These are phyloP conservation scores for Infundibulicybe gibba DNA, from an alignment of 768 basidiomycete species.

Conservation along the genomic window DNA sequence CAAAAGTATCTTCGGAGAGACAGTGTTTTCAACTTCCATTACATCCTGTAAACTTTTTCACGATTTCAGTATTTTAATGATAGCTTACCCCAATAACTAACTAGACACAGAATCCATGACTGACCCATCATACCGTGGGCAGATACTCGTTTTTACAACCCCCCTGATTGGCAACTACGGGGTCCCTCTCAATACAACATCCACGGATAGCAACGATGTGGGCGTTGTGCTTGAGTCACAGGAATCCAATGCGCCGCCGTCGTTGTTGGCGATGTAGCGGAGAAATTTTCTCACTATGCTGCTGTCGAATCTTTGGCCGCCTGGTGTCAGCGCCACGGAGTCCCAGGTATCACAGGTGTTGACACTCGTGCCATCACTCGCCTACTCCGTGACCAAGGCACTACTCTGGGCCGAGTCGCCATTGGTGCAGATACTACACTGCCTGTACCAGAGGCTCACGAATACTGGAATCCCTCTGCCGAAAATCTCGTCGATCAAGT, in stretches of 20 bases:
- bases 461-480: slow-evolving; percentile 89
- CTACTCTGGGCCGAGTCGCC: slow-evolving; percentile 89
- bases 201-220: slow-evolving; percentile 70
- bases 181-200: slow-evolving; percentile 78
- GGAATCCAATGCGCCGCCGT: slow-evolving; percentile 89
- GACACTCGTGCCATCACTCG: slow-evolving; percentile 96
- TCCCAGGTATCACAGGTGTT: slow-evolving; percentile 95
- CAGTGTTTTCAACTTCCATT: slow-evolving; percentile 98
- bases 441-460: slow-evolving; percentile 54
- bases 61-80: neutral
- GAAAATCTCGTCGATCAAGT: slow-evolving; percentile 95
- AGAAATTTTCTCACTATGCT: slow-evolving; percentile 90
- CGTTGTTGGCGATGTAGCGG: slow-evolving; percentile 92
- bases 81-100: slow-evolving; percentile 6
- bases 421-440: slow-evolving; percentile 68
- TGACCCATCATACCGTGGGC: slow-evolving; percentile 96
- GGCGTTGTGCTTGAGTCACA: slow-evolving; percentile 88
- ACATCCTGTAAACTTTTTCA: slow-evolving; percentile 75
- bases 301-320: slow-evolving; percentile 90
- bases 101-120: slow-evolving; percentile 99
- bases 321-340: slow-evolving; percentile 88
- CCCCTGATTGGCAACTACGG: slow-evolving; percentile 99
- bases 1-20: slow-evolving; percentile 89
- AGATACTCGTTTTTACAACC: slow-evolving; percentile 97
- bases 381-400: slow-evolving; percentile 93